A percentile compares a stretch with the other conserved stretches of the same genome.
These are phyloP conservation scores for Lecanicillium sp. DNA, from an alignment of 2,329 filamentous ascomycete species.

Conservation along the genomic window DNA sequence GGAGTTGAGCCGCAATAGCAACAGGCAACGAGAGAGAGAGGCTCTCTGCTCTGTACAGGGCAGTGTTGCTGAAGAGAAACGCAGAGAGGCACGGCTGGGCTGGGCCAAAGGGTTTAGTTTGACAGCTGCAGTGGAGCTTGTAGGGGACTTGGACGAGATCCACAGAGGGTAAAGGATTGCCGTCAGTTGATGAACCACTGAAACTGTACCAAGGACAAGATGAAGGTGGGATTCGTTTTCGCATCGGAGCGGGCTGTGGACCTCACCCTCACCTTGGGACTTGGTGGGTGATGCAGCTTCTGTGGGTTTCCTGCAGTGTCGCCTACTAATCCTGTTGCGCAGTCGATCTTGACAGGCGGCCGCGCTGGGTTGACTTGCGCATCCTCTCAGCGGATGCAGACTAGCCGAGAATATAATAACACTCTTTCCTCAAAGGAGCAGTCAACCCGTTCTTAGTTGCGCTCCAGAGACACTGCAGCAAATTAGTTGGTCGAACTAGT, in stretches of 20 bases:
- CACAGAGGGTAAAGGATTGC: slow-evolving; percentile 2
- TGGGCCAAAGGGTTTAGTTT: not conserved
- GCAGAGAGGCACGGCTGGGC: too few relatives aligned
- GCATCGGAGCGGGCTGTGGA: slow-evolving; percentile 5
- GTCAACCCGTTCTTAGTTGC: slow-evolving; percentile 1
- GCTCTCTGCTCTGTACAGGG: too few relatives aligned
- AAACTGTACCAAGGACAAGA: too few relatives aligned
- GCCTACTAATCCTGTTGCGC: too few relatives aligned
- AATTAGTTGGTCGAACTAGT: too few relatives aligned
- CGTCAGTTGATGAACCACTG: too few relatives aligned
- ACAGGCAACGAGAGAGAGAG: not conserved
- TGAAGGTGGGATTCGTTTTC: slow-evolving; percentile 9
- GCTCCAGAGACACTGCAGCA: not conserved
- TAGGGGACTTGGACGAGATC: not conserved
- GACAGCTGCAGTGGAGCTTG: slow-evolving; percentile 5
- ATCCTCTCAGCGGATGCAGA: not conserved
- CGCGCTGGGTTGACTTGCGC: too few relatives aligned
- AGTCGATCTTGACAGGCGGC: too few relatives aligned
- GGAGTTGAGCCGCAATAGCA: not conserved
- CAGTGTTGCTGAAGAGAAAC: not conserved
- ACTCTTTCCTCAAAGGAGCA: not conserved
- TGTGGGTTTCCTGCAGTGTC: not conserved
- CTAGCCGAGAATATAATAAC: not conserved
- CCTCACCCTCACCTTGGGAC: too few relatives aligned
- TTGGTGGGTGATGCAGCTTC: not conserved